Evolutionary conservation across 805 yeast genomes (phyloP).

Genomic region (Lachancea nothofagi): DNA sequence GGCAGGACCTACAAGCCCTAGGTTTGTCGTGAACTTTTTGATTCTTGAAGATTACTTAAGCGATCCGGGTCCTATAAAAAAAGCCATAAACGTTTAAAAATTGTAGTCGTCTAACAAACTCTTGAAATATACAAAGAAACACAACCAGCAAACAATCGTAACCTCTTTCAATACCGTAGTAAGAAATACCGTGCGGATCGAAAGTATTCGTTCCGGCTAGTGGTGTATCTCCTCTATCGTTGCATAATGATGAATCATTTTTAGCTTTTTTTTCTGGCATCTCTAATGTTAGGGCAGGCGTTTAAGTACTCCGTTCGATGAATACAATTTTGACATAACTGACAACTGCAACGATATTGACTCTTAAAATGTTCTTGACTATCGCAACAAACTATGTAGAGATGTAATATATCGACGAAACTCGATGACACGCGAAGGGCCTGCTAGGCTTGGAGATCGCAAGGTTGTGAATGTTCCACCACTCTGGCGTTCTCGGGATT

Average conservation of each 20-base stretch:
- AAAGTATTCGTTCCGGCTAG: slow-evolving; percentile 6
- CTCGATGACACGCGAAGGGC: too few species aligned
- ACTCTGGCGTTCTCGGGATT: too few species aligned
- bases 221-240: slow-evolving; percentile 1
- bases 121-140: not conserved
- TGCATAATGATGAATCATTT: slow-evolving; percentile 26
- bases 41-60: too few species aligned
- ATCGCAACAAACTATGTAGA: not conserved
- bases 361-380: slow-evolving; percentile 1
- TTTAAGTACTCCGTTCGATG: slow-evolving; percentile 59
- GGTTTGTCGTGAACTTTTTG: too few species aligned
- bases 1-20: too few species aligned
- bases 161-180: not conserved
- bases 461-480: too few species aligned
- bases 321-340: slow-evolving; percentile 58
- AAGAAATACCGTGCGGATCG: slow-evolving; percentile 1
- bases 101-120: not conserved
- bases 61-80: too few species aligned
- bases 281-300: slow-evolving; percentile 79
- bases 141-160: not conserved
- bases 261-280: slow-evolving; percentile 73
- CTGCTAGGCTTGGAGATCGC: too few species aligned
- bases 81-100: not conserved
- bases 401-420: too few species aligned
- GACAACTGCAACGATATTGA: slow-evolving; percentile 7